phyloP scores from a whole-genome alignment of 2,329 filamentous ascomycete genomes.

The Colletotrichum sp. region DNA sequence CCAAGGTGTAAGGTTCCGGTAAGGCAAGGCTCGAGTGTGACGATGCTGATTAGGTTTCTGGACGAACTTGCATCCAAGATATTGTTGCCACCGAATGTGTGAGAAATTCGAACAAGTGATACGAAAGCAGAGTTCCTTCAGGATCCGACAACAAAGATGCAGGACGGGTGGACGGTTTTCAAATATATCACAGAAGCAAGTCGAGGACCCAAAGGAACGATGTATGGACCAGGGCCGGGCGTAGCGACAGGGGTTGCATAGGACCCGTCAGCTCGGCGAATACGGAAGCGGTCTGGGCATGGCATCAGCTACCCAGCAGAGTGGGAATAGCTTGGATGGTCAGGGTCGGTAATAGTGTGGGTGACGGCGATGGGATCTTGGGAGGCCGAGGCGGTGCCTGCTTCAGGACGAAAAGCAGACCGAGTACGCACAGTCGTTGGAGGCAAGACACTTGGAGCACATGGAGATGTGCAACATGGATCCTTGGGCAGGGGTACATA shows the following conservation, averaged over 20 bases:
- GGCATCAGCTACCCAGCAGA: conserved; percentile 20
- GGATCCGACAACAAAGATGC: neutral
- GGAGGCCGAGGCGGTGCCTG: conserved; percentile 18
- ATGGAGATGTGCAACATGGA: conserved; percentile 21
- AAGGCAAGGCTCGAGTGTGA: neutral
- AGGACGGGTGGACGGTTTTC: conserved; percentile 17
- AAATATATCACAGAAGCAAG: conserved; percentile 21
- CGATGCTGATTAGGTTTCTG: neutral
- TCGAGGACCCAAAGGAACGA: conserved; percentile 11
- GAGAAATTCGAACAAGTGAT: neutral
- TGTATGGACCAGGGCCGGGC: conserved; percentile 17
- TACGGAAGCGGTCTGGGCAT: conserved; percentile 22
- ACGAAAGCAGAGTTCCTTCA: neutral
- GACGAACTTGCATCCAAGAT: conserved; percentile 12
- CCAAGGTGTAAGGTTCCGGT: neutral
- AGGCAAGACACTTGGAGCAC: conserved; percentile 19
- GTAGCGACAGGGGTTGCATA: conserved; percentile 15
- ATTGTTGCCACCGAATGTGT: neutral
- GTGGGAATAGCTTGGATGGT: conserved; percentile 20
- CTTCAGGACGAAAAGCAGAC: conserved; percentile 23
- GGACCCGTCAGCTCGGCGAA: conserved; percentile 20
- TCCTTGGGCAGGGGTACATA: neutral
- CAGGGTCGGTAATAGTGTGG: conserved; percentile 18
- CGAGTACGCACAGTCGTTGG: conserved; percentile 10
- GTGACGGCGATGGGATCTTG: conserved; percentile 17